Conservation (phyloP, 148 eudicot genomes). For the Cornus kousa region DNA sequence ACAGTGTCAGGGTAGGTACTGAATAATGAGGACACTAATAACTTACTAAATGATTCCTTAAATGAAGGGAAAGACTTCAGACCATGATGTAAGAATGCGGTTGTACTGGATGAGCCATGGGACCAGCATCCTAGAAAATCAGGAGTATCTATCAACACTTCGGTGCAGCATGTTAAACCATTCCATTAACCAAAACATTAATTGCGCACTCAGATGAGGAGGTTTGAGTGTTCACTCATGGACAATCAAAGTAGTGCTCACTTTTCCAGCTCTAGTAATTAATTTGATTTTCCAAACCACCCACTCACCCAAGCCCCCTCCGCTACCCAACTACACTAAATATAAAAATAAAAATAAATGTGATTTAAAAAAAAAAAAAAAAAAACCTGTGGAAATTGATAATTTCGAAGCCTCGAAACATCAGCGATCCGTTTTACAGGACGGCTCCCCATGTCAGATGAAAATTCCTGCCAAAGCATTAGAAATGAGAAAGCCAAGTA, state of each 20-base stretch:
- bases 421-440: constrained; percentile 93
- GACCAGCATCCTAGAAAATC: constrained; percentile 87
- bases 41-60: background rate
- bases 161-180: background rate
- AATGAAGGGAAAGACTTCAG: background rate
- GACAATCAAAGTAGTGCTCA: no score
- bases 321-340: no score
- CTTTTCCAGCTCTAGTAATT: no score
- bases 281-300: background rate
- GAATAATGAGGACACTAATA: background rate
- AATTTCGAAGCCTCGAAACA: constrained; percentile 87
- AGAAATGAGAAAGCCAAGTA: background rate
- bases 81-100: constrained; percentile 99
- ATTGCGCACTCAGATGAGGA: background rate
- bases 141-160: constrained; percentile 12
- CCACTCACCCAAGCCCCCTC: background rate
- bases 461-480: constrained; percentile 69
- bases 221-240: background rate
- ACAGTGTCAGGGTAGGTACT: background rate
- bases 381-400: constrained; percentile 90
- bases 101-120: constrained; percentile 99
- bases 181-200: background rate
- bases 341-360: no score
- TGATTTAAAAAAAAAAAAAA: background rate
- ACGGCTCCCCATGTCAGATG: constrained; percentile 98